These are phyloP conservation scores for Phytophthora multivora DNA, from an alignment of 352 stramenopile species.

Conservation along the genomic window DNA sequence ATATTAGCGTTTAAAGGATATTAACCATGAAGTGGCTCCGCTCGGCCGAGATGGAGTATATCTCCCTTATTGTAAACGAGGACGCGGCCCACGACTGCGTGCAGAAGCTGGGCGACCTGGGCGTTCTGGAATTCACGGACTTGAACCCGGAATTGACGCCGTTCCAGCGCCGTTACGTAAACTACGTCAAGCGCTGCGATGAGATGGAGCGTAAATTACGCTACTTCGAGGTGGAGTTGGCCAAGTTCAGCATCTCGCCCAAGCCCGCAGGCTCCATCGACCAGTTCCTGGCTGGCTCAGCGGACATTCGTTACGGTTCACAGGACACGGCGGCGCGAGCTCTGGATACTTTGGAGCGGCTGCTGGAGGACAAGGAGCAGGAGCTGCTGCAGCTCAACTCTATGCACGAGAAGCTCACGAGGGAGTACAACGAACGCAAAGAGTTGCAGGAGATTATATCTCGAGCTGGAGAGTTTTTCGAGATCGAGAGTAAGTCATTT, in stretches of 20 bases:
- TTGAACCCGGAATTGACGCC: conserved; percentile 98
- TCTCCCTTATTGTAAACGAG: conserved; percentile 98
- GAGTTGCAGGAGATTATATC: conserved; percentile 87
- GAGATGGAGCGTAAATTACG: conserved; percentile 99
- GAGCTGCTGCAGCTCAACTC: conserved; percentile 97
- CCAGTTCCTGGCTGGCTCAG: conserved; percentile 74
- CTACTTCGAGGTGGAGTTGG: conserved; percentile 95
- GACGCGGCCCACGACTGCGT: conserved; percentile 97
- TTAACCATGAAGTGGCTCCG: conserved; percentile 94
- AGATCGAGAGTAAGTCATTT: conserved; percentile 71
- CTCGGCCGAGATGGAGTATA: conserved; percentile 99
- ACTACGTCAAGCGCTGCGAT: conserved; percentile 98
- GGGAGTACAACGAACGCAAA: conserved; percentile 97
- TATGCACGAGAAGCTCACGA: conserved; percentile 97
- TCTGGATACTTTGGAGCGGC: conserved; percentile 94
- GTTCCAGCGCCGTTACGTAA: conserved; percentile 98
- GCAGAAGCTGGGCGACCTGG: conserved; percentile 95
- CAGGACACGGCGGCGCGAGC: conserved; percentile 84
- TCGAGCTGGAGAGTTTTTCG: conserved; percentile 82
- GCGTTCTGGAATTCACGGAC: conserved; percentile 99
- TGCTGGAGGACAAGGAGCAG: conserved; percentile 96
- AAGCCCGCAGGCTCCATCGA: conserved; percentile 77
- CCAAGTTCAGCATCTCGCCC: conserved; percentile 92
- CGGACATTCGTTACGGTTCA: conserved; percentile 78
- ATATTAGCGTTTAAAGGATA: background rate